Base-by-base conservation (phyloP, 2,329 filamentous ascomycete species). In the Venturiaceae sp. region DNA sequence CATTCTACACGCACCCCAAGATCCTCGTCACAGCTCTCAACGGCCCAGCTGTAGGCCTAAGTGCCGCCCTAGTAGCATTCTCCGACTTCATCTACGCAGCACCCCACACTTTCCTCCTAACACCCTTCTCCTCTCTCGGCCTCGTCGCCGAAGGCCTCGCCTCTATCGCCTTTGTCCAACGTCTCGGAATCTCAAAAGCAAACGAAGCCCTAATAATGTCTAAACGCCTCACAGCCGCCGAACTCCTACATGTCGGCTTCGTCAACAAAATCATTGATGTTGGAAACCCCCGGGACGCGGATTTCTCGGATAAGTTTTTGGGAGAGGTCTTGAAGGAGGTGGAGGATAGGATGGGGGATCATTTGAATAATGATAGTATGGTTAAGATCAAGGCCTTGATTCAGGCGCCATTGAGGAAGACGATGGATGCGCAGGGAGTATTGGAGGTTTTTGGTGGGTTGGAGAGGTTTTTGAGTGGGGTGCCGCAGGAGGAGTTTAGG, bases 151-250 rank as follows among this genome's bases (percentile, higher is more conserved):
- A 97, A 75, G 94, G 92, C 41, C 90, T 87, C 52, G 85, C 91
- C 0, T 90, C 85, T 16, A 77, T 84, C 58, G 90, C 86, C 0
- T 86, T 97, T 59, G 89, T 94, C 14, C 81, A 87, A 66, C 78
- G 92, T 0, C 78, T 97, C 26, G 94, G 94, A 1, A 81, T 90
- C 55, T 77, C 82, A 60, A 88, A 89, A 69, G 92, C 91, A 9
- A 95, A 95, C 68, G 94, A 97, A 78, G 92, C 94, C 13, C 80
- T 97, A 13, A 85, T 99, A 64, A 94, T 95, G 87, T 91, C 87
- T 66, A 88, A 87, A 72, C 80, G 85, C 47, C 88, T 97, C 65
- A 71, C 78, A 0, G 82, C 83, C 32, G 82, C 86, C 26, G 90
- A 95, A 68, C 78, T 97, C 32, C 77, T 92, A 62, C 75, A 80